Conservation (phyloP, 1,284 basidiomycete genomes). For the Malassezia brasiliensis region DNA sequence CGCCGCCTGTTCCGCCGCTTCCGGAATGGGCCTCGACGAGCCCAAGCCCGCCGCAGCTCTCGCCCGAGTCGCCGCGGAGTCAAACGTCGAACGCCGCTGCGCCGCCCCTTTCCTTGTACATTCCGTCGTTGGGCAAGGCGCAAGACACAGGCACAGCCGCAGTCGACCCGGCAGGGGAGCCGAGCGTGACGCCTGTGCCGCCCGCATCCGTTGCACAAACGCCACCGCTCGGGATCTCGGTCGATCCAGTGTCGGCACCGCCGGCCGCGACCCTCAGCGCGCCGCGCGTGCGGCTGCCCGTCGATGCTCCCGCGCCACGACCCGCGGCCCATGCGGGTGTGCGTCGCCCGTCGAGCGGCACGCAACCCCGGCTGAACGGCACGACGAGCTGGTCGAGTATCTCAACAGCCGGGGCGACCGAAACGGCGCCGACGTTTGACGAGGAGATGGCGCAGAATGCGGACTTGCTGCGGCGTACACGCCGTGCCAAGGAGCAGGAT, state of each 20-base stretch:
- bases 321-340: too few relatives aligned
- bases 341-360: too few relatives aligned
- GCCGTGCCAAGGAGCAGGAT: slow-evolving; percentile 33
- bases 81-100: background rate
- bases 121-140: background rate
- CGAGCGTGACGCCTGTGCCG: background rate
- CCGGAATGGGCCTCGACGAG: background rate
- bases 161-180: background rate
- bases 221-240: background rate
- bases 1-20: background rate
- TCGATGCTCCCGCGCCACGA: too few relatives aligned
- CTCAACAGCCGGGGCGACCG: background rate
- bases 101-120: background rate
- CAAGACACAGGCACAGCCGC: background rate
- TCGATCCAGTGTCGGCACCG: background rate
- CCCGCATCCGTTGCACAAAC: too few relatives aligned
- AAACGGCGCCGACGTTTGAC: slow-evolving; percentile 25
- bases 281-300: too few relatives aligned
- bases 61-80: background rate
- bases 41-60: background rate
- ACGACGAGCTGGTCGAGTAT: background rate
- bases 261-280: too few relatives aligned
- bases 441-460: slow-evolving; percentile 42
- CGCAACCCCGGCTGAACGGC: background rate
- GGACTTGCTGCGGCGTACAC: slow-evolving; percentile 33